Conservation (phyloP, 257 asterid species). For the Ballota nigra region DNA sequence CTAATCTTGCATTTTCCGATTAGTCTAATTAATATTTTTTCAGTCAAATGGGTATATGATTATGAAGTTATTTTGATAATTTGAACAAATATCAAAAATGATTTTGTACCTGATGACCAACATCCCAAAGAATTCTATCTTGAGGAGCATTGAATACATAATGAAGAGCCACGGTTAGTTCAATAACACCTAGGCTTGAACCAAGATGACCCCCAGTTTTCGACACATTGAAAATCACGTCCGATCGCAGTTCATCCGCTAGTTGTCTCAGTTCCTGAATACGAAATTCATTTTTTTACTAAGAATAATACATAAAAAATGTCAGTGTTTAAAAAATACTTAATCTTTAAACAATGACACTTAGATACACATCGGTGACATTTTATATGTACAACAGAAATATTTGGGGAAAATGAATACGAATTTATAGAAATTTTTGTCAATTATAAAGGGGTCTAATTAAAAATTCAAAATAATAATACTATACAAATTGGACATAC, state of each 20-base stretch:
- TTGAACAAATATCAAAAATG: too few relatives aligned
- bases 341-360: too few relatives aligned
- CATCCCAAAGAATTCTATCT: slow-evolving; percentile 96
- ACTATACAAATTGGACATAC: not conserved
- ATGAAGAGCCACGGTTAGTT: slow-evolving; percentile 96
- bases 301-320: too few relatives aligned
- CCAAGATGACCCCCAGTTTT: slow-evolving; percentile 99
- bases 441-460: too few relatives aligned
- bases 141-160: slow-evolving; percentile 87
- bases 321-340: too few relatives aligned
- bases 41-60: not conserved
- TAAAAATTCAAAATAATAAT: too few relatives aligned
- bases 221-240: slow-evolving; percentile 91
- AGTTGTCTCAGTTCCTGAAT: slow-evolving; percentile 87
- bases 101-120: slow-evolving; percentile 82
- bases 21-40: not conserved
- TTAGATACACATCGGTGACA: too few relatives aligned
- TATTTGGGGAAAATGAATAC: too few relatives aligned
- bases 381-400: too few relatives aligned
- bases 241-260: slow-evolving; percentile 84
- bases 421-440: too few relatives aligned
- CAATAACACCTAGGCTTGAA: slow-evolving; percentile 93
- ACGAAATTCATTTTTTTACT: not conserved
- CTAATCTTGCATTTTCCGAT: not conserved
- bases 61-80: too few relatives aligned